phyloP scores from a whole-genome alignment of 129 eudicot genomes.

The Flaveria linearis region DNA sequence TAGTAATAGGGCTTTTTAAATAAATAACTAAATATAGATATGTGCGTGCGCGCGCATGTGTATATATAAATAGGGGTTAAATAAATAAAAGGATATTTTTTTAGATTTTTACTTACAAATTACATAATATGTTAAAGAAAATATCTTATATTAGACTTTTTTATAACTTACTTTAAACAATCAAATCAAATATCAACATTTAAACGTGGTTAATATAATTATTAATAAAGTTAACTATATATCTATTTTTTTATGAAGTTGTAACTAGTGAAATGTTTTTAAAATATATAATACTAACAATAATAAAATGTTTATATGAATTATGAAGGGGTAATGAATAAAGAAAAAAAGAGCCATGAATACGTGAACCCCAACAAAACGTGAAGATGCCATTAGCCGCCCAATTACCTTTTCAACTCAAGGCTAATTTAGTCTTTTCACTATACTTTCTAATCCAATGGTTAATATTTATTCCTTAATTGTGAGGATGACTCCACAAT shows the following conservation, averaged over 20 bases:
- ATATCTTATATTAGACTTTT: too few species aligned
- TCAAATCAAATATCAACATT: neutral
- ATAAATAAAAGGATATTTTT: too few species aligned
- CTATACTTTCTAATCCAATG: constrained; percentile 8
- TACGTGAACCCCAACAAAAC: constrained; percentile 43
- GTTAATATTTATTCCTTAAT: constrained; percentile 9
- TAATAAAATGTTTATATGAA: neutral
- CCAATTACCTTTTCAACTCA: constrained; percentile 38
- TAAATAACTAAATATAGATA: too few species aligned
- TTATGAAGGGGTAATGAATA: constrained; percentile 15
- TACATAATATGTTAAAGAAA: too few species aligned
- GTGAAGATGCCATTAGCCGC: constrained; percentile 41
- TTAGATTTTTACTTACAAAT: too few species aligned
- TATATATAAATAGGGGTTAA: too few species aligned
- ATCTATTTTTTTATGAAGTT: neutral
- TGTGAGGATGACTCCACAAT: constrained; percentile 29
- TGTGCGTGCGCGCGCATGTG: too few species aligned
- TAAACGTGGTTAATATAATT: neutral
- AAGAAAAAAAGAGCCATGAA: constrained; percentile 28
- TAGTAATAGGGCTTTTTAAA: too few species aligned
- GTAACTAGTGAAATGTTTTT: neutral
- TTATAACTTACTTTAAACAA: too few species aligned
- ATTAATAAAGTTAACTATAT: too few species aligned
- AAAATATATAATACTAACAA: neutral
- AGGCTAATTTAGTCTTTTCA: constrained; percentile 29